Conservation (phyloP, 345 rosid genomes). For the Populus alba region DNA sequence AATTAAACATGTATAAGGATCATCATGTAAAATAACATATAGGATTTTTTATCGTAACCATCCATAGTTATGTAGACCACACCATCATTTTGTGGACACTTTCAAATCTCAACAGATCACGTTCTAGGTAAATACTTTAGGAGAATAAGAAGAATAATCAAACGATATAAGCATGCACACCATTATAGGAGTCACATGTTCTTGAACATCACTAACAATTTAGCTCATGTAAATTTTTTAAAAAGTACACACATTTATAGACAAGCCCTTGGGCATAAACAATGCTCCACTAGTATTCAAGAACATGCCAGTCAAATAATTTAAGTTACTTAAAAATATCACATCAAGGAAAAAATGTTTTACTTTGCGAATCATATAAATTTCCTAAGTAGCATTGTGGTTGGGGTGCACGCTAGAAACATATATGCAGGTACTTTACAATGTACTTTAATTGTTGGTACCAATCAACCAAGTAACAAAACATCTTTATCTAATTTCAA, state of each 20-base stretch:
- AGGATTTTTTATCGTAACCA: conserved; percentile 46
- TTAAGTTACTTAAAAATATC: not conserved
- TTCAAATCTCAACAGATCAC: conserved; percentile 89
- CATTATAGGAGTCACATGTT: not conserved
- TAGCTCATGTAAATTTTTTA: not conserved
- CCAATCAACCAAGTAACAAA: not conserved
- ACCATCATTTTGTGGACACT: too few relatives aligned
- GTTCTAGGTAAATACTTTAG: conserved; percentile 63
- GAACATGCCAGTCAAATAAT: not conserved
- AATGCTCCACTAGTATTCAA: not conserved
- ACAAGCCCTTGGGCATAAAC: not conserved
- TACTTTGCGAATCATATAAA: too few relatives aligned
- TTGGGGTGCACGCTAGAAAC: too few relatives aligned
- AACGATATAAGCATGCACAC: not conserved
- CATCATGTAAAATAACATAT: not conserved
- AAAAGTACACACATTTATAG: not conserved
- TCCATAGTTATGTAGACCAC: conserved; percentile 74
- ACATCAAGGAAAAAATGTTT: not conserved
- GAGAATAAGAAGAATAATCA: not conserved
- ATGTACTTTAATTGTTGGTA: not conserved
- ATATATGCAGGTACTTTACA: not conserved
- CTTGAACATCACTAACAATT: not conserved
- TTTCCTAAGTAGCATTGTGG: too few relatives aligned
- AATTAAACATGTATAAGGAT: not conserved
- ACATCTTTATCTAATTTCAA: not conserved